Base-by-base conservation (phyloP, 371 early-diverging fungal genomes). In the Mortierella sp. region DNA sequence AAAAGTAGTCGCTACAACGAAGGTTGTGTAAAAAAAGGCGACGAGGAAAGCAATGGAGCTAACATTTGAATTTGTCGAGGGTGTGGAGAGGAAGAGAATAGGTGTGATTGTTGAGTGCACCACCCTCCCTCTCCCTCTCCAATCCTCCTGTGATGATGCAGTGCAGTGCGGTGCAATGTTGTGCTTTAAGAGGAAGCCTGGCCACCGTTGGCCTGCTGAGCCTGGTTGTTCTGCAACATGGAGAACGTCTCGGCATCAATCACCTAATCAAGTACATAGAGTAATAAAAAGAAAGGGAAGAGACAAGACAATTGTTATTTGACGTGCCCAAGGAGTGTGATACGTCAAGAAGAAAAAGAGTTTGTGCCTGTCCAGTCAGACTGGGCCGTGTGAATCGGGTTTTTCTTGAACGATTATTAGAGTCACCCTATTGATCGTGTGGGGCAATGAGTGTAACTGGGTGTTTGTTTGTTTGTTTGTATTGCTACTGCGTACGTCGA, bases 241-340 rank as follows among this genome's bases (percentile, higher is more conserved):
- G 70, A 65, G 73, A 84, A 84, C 1, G 84, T 44, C 44, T 77
- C 84, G 47, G 84, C 84, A 44, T 84, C 81, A 65, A 84, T 84
- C 72, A 84, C 73, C 84, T 84, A 75, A 44, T 28, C n/a, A 13
- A 50, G 50, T 38, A 38, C 42, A 16, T 11, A 28, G 24, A 16
- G n/a, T 26, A 34, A 26, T 14, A 10, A 24, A 5, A 55, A 42
- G 13, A 13, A 50, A 55, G 19, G 14, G n/a, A n/a, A 34, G 10
- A 19, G 3, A 47, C 24, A 48, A 31, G n/a, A 9, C 5, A 14
- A 13, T 9, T 73, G n/a, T 52, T 31, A 73, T 52, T 31, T 5
- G 10, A 45, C 16, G 52, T 63, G 34, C 2, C 31, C 21, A 50
- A 48, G 34, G 1, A n/a, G 28, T n/a, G 28, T 28, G 3, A 28